phyloP scores from a whole-genome alignment of 73 alveolate genomes.

The Paramecium pentaurelia region DNA sequence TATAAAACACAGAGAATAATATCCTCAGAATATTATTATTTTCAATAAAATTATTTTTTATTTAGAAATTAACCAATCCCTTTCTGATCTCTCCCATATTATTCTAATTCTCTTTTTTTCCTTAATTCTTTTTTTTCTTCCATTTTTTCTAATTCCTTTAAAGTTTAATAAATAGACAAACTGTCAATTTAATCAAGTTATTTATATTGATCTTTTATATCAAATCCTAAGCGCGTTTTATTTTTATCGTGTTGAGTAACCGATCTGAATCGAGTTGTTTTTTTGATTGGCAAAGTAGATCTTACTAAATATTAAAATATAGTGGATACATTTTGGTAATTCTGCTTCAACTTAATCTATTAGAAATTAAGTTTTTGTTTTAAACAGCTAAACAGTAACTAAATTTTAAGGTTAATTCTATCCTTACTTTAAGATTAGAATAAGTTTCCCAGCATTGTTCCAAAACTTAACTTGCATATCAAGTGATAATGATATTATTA shows the following conservation, averaged over 20 bases:
- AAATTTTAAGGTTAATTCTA: neutral
- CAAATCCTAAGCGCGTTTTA: neutral
- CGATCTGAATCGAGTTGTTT: neutral
- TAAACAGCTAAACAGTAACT: neutral
- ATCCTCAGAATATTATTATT: neutral
- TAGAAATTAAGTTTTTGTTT: neutral
- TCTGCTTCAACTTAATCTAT: neutral
- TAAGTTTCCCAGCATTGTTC: neutral
- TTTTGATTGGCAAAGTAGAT: neutral
- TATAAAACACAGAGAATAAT: neutral
- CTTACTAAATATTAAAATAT: neutral
- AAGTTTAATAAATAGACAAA: neutral
- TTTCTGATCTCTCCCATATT: neutral
- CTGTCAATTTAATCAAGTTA: neutral
- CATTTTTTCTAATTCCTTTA: conserved; percentile 33
- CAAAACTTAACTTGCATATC: neutral
- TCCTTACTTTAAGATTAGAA: neutral
- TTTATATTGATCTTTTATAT: neutral
- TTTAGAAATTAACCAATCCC: neutral
- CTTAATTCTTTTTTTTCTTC: conserved; percentile 5
- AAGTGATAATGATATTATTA: neutral
- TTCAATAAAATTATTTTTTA: neutral
- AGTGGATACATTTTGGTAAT: neutral
- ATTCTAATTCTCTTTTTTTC: neutral
- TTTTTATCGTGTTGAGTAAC: neutral